Evolutionary conservation across 257 asterid genomes (phyloP).

Genomic region (Scutellaria baicalensis): DNA sequence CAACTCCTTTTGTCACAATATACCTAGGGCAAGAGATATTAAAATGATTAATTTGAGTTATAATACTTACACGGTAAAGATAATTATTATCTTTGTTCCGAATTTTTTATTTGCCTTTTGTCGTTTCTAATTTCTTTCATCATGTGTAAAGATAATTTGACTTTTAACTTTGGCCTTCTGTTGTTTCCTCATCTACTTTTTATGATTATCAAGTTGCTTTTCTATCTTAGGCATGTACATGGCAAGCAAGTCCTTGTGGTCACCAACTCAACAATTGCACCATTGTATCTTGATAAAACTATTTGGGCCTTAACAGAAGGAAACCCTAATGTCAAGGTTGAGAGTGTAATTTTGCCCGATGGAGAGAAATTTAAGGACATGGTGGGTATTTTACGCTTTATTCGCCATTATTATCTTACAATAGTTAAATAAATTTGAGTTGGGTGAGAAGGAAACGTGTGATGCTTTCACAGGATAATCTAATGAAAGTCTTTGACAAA

Average conservation of each 20-base stretch:
- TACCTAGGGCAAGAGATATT: not conserved
- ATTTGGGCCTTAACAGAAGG: slow-evolving; percentile 74
- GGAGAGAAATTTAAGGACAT: slow-evolving; percentile 89
- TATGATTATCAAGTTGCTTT: slow-evolving; percentile 5
- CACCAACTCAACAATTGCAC: slow-evolving; percentile 87
- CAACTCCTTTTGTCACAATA: not conserved
- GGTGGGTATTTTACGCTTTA: slow-evolving; percentile 39
- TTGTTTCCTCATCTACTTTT: not conserved
- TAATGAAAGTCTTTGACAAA: slow-evolving; percentile 91
- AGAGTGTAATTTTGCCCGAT: slow-evolving; percentile 88
- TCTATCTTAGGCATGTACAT: slow-evolving; percentile 70
- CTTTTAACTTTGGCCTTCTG: not conserved
- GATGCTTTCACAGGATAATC: slow-evolving; percentile 58
- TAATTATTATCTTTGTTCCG: not conserved
- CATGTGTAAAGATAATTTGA: not conserved
- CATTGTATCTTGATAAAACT: slow-evolving; percentile 80
- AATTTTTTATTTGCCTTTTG: not conserved
- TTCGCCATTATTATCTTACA: not conserved
- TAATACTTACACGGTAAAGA: not conserved
- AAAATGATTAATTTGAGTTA: not conserved
- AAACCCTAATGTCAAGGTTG: slow-evolving; percentile 71
- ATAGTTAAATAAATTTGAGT: not conserved
- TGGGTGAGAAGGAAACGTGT: slow-evolving; percentile 4
- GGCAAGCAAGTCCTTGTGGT: slow-evolving; percentile 96
- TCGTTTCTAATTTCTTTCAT: not conserved